phyloP scores from a whole-genome alignment of 148 eudicot genomes.

The Arbutus unedo region DNA sequence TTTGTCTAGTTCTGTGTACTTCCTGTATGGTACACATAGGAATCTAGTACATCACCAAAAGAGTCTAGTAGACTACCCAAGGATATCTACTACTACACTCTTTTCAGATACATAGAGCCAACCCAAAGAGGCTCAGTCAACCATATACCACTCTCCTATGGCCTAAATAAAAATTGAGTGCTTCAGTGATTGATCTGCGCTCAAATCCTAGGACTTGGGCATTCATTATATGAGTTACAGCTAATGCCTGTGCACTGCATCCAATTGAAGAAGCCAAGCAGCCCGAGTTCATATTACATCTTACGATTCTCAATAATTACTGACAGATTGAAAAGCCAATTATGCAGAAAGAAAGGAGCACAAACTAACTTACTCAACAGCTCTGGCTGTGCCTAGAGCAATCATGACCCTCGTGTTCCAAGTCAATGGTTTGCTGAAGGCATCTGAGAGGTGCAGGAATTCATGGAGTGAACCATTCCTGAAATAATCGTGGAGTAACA shows the following conservation, averaged over 20 bases:
- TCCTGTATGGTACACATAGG: background rate
- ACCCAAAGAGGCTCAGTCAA: background rate
- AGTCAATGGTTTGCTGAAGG: slow-evolving; percentile 67
- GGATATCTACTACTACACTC: background rate
- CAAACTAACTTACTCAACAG: slow-evolving; percentile 52
- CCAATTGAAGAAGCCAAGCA: background rate
- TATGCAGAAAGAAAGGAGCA: background rate
- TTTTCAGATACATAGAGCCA: background rate
- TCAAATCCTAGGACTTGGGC: background rate
- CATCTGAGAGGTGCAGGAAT: slow-evolving; percentile 69
- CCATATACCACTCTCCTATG: background rate
- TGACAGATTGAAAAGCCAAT: background rate
- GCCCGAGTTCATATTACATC: background rate
- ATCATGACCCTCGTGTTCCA: slow-evolving; percentile 72
- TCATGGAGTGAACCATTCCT: slow-evolving; percentile 66
- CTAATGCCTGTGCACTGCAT: background rate
- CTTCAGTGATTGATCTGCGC: background rate
- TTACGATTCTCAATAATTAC: background rate
- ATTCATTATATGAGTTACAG: background rate
- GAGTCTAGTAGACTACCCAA: background rate
- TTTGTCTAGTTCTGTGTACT: background rate
- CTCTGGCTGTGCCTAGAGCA: slow-evolving; percentile 66
- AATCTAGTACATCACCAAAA: background rate
- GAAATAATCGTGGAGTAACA: slow-evolving; percentile 53
- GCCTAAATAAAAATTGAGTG: background rate